phyloP scores from a whole-genome alignment of 148 eudicot species.

The Rhododendron williamsianum region DNA sequence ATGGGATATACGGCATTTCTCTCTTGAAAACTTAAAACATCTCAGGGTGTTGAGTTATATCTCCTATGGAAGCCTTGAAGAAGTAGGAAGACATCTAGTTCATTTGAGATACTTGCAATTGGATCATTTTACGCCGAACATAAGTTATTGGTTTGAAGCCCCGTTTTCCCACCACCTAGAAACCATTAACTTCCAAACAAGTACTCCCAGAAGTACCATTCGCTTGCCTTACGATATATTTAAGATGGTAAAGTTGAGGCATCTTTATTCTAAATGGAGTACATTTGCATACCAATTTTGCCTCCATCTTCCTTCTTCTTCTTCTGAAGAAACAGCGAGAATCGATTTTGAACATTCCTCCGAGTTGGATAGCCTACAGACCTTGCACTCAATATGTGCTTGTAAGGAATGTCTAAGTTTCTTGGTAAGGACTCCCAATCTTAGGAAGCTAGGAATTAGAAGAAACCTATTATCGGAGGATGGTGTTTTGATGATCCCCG shows the following conservation, averaged over 20 bases:
- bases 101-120: not conserved
- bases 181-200: not conserved
- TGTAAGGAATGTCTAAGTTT: no score
- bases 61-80: not conserved
- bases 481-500: no score
- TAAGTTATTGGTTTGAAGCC: no score
- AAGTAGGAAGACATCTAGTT: not conserved
- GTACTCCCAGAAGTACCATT: no score
- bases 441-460: not conserved
- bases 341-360: not conserved
- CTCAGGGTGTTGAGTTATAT: not conserved
- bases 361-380: not conserved
- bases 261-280: not conserved
- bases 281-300: no score
- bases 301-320: no score
- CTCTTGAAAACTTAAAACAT: not conserved
- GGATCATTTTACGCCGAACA: no score
- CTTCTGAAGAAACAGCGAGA: no score
- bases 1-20: no score
- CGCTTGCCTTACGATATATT: not conserved
- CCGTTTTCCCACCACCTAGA: not conserved
- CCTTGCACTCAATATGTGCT: no score
- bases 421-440: no score
- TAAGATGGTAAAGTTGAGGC: constrained; percentile 1
- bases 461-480: no score